These are phyloP conservation scores for Vigna reflexopilosa DNA, from an alignment of 306 rosid species.

Conservation along the genomic window DNA sequence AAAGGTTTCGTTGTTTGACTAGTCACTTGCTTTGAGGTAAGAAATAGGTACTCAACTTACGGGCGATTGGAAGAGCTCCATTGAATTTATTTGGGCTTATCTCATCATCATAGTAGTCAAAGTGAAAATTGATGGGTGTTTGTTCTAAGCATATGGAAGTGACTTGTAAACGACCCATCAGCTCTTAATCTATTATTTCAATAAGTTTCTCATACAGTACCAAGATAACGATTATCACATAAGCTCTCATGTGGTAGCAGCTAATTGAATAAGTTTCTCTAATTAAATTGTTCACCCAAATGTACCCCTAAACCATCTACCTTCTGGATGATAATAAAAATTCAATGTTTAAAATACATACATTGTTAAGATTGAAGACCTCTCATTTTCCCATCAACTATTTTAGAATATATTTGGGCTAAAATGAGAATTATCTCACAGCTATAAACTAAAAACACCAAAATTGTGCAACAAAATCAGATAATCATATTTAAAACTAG, in stretches of 20 bases:
- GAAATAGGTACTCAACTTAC: no score
- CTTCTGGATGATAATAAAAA: background rate
- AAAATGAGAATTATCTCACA: conserved; percentile 34
- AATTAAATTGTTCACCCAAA: background rate
- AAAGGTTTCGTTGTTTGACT: no score
- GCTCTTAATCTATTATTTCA: conserved; percentile 2
- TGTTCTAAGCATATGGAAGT: background rate
- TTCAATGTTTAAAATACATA: conserved; percentile 5
- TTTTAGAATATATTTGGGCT: conserved; percentile 15
- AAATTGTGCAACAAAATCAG: conserved; percentile 21
- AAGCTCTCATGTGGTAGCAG: background rate
- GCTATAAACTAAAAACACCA: conserved; percentile 22
- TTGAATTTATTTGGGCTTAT: no score
- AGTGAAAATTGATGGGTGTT: no score
- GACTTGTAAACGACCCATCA: background rate
- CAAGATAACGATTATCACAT: background rate
- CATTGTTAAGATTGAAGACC: background rate
- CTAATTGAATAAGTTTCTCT: background rate
- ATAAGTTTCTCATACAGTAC: background rate
- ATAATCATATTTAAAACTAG: conserved; percentile 19
- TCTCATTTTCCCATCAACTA: conserved; percentile 14
- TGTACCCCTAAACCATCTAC: background rate
- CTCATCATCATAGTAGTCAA: no score
- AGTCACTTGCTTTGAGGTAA: no score
- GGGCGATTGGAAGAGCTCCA: no score